Evolutionary conservation across 768 basidiomycete species (phyloP), one percentile per base, ranked within the genome.

Genomic region (Lactifluus subvellereus): DNA sequence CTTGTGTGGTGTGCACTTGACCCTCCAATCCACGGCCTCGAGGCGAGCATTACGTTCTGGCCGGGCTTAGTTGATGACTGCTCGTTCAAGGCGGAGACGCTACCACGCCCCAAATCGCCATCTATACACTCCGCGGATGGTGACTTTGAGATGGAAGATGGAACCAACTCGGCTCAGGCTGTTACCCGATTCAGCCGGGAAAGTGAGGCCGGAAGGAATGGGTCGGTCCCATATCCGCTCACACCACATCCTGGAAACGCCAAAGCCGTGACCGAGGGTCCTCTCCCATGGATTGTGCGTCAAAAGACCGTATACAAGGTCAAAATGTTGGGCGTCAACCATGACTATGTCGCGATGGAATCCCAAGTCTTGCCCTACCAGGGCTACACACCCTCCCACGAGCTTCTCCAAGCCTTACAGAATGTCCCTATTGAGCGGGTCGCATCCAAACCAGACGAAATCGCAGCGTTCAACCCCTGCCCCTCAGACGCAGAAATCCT

Each of bases 321-420:
- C 58, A 84, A 85, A 68, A 76, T 93, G 14, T 77, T 91, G 20
- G 86, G 80, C 32, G 77, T 87, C 38, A 76, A 78, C 2, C 78
- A 78, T 59, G 74, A 79, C 9, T 77, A 78, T 58, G 71, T 77
- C 62, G 73, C 85, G 40, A 74, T 77, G 6, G 89, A 87, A 65
- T 75, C 79, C 16, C 77, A 80, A 58, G 80, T 91, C 4, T 77
- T 93, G 5, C 91, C 91, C 32, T 92, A 92, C 69, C 87, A 87
- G 69, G 85, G 87, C 2, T 80, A 89, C 64, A 74, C 79, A 5
- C 84, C 84, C 7, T 73, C 83, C 1, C 72, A 77, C 6, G 77
- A 77, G 0, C 77, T 90, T 40, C 77, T 89, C 16, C 68, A 74
- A 3, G 76, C 78, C 30, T 76, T 90, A 20, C 60, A 68, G 35